Conservation (phyloP, 2,329 filamentous ascomycete species). For the Thelonectria rubi region DNA sequence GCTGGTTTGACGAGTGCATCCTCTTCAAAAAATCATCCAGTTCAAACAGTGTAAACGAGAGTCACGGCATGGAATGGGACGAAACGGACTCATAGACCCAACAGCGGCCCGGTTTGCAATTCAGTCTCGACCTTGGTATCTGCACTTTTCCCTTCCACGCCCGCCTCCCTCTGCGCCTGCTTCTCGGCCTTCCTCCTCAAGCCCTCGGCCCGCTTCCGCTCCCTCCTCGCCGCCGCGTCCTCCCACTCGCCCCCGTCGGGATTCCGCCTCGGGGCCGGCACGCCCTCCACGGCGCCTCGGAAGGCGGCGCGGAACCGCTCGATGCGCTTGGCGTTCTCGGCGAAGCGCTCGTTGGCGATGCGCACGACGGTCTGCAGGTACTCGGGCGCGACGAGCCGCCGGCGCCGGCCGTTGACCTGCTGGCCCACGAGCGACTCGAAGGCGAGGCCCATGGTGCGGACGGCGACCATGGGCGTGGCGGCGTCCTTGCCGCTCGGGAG, state of each 20-base stretch:
- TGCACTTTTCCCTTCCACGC: conserved; percentile 17
- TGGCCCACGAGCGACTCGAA: conserved; percentile 84
- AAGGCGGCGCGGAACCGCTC: conserved; percentile 68
- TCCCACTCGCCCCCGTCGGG: conserved; percentile 62
- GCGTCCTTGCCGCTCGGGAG: conserved; percentile 47
- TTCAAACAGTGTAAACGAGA: neutral
- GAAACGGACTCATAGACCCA: conserved; percentile 39
- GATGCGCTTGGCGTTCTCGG: conserved; percentile 73
- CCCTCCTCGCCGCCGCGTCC: conserved; percentile 59
- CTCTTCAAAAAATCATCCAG: neutral
- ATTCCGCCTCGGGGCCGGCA: conserved; percentile 39
- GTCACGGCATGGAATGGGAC: conserved; percentile 35
- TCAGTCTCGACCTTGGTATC: conserved; percentile 29
- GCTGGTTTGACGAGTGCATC: neutral
- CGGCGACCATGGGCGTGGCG: conserved; percentile 77
- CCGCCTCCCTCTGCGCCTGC: conserved; percentile 35
- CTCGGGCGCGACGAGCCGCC: conserved; percentile 66
- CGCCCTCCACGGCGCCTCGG: conserved; percentile 43
- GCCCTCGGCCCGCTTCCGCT: conserved; percentile 67
- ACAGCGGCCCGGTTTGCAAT: conserved; percentile 31
- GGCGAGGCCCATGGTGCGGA: conserved; percentile 83
- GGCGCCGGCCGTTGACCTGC: conserved; percentile 49
- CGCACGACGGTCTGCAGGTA: conserved; percentile 74
- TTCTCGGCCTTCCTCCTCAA: conserved; percentile 61
- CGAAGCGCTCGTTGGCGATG: conserved; percentile 79